Percentiles rank a stretch among this genome's conserved stretches.
Conservation (phyloP, 1,284 basidiomycete genomes). For the Apiotrichum mycotoxinovorans region DNA sequence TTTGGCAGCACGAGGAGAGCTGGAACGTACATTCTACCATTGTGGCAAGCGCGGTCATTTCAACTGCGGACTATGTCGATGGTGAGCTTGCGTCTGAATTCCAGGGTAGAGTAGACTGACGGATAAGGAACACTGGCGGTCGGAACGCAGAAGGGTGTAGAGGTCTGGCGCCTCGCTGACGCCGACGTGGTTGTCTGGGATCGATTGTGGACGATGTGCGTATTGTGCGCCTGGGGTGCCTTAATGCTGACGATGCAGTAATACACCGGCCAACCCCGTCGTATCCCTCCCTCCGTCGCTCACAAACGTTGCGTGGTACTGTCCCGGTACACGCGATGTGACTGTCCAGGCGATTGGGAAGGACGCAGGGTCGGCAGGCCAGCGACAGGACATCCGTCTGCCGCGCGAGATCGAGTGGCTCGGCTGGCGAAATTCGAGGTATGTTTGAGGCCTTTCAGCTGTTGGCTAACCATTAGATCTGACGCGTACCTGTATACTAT, state of each 20-base stretch:
- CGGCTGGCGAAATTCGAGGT: constrained; percentile 38
- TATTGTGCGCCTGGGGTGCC: not conserved
- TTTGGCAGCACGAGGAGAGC: constrained; percentile 30
- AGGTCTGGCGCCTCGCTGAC: constrained; percentile 35
- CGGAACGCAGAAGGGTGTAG: constrained; percentile 35
- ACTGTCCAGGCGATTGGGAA: constrained; percentile 27
- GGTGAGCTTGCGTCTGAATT: constrained; percentile 23
- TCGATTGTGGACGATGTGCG: constrained; percentile 35
- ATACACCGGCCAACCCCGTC: not conserved
- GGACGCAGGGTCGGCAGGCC: constrained; percentile 17
- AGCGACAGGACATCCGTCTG: constrained; percentile 40
- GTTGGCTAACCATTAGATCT: constrained; percentile 22
- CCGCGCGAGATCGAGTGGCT: constrained; percentile 43
- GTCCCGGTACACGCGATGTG: constrained; percentile 20
- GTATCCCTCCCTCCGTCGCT: constrained; percentile 19
- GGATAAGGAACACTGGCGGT: constrained; percentile 27
- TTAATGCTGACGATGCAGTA: not conserved
- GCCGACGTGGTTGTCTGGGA: constrained; percentile 45
- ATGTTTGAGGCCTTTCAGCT: constrained; percentile 2
- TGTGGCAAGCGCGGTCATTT: constrained; percentile 28
- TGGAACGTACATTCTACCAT: constrained; percentile 42
- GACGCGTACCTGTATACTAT: constrained; percentile 45
- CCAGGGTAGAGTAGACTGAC: constrained; percentile 2
- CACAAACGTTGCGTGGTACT: constrained; percentile 35
- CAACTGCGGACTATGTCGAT: constrained; percentile 29